Evolutionary conservation across 2,329 filamentous ascomycete genomes (phyloP).

Genomic region (Neofusicoccum umdonicola): DNA sequence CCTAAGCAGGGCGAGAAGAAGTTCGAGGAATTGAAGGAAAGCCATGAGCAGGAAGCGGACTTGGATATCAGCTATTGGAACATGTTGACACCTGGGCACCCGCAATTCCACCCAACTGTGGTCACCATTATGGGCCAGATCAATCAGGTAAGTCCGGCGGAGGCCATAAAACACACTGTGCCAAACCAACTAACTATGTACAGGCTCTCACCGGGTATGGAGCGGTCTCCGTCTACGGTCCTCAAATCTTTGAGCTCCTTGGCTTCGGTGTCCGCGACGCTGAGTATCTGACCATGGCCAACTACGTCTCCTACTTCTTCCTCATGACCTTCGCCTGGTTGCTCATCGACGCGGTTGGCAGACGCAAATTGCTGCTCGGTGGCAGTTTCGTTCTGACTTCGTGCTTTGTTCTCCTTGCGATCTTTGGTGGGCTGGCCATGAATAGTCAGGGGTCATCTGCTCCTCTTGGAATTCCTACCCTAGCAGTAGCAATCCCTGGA

Average conservation of each 20-base stretch:
- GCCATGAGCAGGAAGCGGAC: conserved; percentile 50
- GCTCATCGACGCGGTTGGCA: conserved; percentile 56
- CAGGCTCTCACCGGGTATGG: conserved; percentile 58
- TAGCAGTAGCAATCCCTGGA: conserved; percentile 50
- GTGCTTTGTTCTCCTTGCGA: conserved; percentile 52
- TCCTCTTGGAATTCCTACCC: conserved; percentile 33
- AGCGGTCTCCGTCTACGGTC: conserved; percentile 61
- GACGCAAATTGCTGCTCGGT: conserved; percentile 53
- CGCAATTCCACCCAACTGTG: conserved; percentile 60
- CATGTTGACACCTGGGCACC: conserved; percentile 55
- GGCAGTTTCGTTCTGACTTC: conserved; percentile 50
- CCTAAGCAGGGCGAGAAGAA: conserved; percentile 50
- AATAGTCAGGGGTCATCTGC: conserved; percentile 33
- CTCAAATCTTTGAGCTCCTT: conserved; percentile 62
- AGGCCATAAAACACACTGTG: too few relatives aligned
- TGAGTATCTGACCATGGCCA: conserved; percentile 58
- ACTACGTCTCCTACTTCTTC: conserved; percentile 60
- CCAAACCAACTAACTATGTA: background rate
- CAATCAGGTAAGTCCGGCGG: conserved; percentile 47
- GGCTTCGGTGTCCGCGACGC: conserved; percentile 52
- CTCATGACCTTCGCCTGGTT: conserved; percentile 63
- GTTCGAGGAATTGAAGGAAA: conserved; percentile 51
- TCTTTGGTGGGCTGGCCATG: conserved; percentile 51
- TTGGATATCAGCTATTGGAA: conserved; percentile 53
- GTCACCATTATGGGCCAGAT: conserved; percentile 63